Conservation (phyloP, 306 rosid genomes). For the Vigna nakashimae region DNA sequence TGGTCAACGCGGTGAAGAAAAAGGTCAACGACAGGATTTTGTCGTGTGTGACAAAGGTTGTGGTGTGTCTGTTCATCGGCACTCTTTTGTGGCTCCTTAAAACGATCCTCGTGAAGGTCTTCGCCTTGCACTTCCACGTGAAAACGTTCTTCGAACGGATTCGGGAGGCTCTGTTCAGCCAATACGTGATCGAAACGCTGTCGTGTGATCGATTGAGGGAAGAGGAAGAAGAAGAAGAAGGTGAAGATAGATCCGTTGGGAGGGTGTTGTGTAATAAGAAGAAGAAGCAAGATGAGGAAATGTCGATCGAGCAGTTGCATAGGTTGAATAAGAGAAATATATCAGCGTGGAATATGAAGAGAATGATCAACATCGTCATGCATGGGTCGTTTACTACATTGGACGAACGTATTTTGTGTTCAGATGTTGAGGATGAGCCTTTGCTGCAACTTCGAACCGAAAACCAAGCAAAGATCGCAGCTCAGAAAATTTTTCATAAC, state of each 20-base stretch:
- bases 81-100: constrained; percentile 67
- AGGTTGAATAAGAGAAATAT: constrained; percentile 65
- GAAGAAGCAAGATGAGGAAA: constrained; percentile 49
- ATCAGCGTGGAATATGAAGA: constrained; percentile 84
- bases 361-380: constrained; percentile 64
- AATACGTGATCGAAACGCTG: constrained; percentile 67
- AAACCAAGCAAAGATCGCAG: constrained; percentile 64
- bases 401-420: constrained; percentile 58
- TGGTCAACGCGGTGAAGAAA: constrained; percentile 46
- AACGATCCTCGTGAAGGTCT: constrained; percentile 68
- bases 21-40: constrained; percentile 41
- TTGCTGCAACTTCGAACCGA: constrained; percentile 55
- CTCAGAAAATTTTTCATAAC: constrained; percentile 63
- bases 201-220: constrained; percentile 58
- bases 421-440: constrained; percentile 52
- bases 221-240: constrained; percentile 48
- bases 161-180: constrained; percentile 69
- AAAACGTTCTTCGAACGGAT: constrained; percentile 69
- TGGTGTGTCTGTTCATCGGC: constrained; percentile 60
- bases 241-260: constrained; percentile 19
- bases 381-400: constrained; percentile 63
- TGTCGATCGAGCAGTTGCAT: constrained; percentile 63
- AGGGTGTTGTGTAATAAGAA: not conserved
- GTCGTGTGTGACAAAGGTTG: constrained; percentile 49
- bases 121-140: constrained; percentile 72